Percentiles rank a stretch among this genome's conserved stretches.
Conservation (phyloP, 1,284 basidiomycete genomes). For the Sanghuangporus weigelae region DNA sequence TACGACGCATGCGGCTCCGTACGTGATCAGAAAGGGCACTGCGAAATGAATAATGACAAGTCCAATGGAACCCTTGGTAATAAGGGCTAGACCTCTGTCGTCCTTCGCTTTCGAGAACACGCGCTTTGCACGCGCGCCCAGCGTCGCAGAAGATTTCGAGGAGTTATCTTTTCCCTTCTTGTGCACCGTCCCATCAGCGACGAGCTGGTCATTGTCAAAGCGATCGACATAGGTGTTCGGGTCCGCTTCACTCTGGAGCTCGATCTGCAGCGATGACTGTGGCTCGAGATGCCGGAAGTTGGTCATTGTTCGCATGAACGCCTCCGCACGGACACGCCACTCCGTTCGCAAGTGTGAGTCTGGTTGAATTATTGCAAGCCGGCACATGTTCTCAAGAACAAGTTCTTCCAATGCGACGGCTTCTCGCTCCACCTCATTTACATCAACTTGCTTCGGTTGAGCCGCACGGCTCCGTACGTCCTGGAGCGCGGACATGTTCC, state of each 20-base stretch:
- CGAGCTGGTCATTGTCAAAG: neutral
- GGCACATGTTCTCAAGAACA: neutral
- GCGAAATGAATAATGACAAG: neutral
- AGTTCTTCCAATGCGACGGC: neutral
- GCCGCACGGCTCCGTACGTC: no score
- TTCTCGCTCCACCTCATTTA: neutral
- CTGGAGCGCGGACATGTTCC: no score
- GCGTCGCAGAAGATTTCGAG: no score
- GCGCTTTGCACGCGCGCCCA: neutral
- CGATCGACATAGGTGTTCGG: neutral
- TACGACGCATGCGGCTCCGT: neutral
- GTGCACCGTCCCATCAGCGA: neutral
- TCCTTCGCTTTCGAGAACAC: neutral
- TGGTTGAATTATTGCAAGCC: constrained; percentile 4
- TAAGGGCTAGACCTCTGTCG: neutral
- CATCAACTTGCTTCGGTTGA: neutral
- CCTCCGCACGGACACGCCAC: neutral
- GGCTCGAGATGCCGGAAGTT: no score
- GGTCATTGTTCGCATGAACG: neutral
- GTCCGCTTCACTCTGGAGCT: no score
- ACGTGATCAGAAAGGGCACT: neutral
- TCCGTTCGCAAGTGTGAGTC: neutral
- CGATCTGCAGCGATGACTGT: no score
- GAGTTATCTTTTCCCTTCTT: neutral
- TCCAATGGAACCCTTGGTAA: neutral